Evolutionary conservation across 2,329 filamentous ascomycete genomes (phyloP).

Genomic region (Colletotrichum musicola): DNA sequence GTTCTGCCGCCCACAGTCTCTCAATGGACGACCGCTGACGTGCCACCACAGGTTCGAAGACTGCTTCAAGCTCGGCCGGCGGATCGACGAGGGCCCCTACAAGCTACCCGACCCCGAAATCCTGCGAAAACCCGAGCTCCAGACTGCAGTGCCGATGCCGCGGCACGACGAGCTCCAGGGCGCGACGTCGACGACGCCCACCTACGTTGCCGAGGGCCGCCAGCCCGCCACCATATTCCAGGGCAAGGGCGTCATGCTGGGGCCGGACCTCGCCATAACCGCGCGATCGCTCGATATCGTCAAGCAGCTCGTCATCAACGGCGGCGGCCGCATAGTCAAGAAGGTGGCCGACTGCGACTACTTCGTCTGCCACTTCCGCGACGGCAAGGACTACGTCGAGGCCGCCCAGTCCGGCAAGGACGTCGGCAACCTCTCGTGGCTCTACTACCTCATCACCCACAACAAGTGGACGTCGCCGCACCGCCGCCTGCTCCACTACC

Average conservation of each 20-base stretch:
- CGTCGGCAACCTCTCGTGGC: constrained; percentile 93
- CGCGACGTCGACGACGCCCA: constrained; percentile 67
- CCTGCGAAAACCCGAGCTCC: constrained; percentile 70
- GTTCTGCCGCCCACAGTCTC: neutral
- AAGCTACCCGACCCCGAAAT: constrained; percentile 88
- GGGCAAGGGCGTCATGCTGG: constrained; percentile 82
- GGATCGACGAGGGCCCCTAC: constrained; percentile 91
- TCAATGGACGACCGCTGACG: constrained; percentile 38
- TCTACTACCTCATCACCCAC: constrained; percentile 90
- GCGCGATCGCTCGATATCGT: constrained; percentile 76
- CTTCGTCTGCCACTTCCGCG: constrained; percentile 88
- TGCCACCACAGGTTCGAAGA: constrained; percentile 85
- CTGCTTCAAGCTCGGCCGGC: constrained; percentile 91
- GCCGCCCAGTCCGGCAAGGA: constrained; percentile 84
- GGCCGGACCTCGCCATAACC: constrained; percentile 78
- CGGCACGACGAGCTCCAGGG: constrained; percentile 74
- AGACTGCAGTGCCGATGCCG: constrained; percentile 68
- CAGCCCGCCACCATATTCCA: constrained; percentile 80
- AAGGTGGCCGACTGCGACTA: constrained; percentile 80
- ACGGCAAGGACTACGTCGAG: constrained; percentile 80
- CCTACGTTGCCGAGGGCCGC: constrained; percentile 58
- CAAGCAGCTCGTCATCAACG: constrained; percentile 75
- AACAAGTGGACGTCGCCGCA: constrained; percentile 91
- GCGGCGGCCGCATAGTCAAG: constrained; percentile 77
- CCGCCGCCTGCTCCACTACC: constrained; percentile 89